Conservation (phyloP, 2,329 filamentous ascomycete genomes). For the Monosporascus sp. region DNA sequence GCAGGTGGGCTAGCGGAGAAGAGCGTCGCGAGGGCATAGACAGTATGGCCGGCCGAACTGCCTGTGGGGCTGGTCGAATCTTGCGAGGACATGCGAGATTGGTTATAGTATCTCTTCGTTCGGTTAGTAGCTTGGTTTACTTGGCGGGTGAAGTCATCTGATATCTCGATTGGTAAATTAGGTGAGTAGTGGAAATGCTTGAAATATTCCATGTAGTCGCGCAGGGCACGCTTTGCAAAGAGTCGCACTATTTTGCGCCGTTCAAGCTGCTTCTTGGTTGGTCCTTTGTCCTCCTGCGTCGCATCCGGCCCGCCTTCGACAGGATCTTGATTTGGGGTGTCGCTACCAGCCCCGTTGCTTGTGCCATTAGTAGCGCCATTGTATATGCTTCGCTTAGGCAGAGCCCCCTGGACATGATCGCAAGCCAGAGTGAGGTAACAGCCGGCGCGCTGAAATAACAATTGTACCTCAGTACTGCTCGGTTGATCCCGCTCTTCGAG, state of each 20-base stretch:
- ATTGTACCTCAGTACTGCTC: slow-evolving; percentile 66
- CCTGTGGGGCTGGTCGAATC: slow-evolving; percentile 29
- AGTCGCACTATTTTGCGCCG: slow-evolving; percentile 65
- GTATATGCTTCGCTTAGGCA: slow-evolving; percentile 26
- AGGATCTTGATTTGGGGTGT: background rate
- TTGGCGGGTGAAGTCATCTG: slow-evolving; percentile 51
- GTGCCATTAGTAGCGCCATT: slow-evolving; percentile 12
- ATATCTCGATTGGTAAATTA: slow-evolving; percentile 55
- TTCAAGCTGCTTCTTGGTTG: slow-evolving; percentile 37
- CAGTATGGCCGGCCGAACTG: slow-evolving; percentile 28
- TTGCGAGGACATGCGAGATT: slow-evolving; percentile 38
- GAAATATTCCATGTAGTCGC: slow-evolving; percentile 69
- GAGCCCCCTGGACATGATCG: slow-evolving; percentile 53
- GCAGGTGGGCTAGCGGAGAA: slow-evolving; percentile 64
- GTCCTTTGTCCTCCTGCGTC: slow-evolving; percentile 10
- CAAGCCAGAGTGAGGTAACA: slow-evolving; percentile 69
- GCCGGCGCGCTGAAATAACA: slow-evolving; percentile 70
- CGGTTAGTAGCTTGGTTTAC: slow-evolving; percentile 47
- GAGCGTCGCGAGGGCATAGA: slow-evolving; percentile 53
- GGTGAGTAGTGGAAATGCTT: slow-evolving; percentile 75
- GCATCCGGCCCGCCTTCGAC: slow-evolving; percentile 8
- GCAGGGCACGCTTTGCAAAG: slow-evolving; percentile 69
- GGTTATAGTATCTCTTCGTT: slow-evolving; percentile 22
- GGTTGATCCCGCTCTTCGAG: slow-evolving; percentile 52
- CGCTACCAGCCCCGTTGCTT: slow-evolving; percentile 6